These are phyloP conservation scores for Ceratocystis variospora DNA, from an alignment of 2,329 filamentous ascomycete species.

Conservation along the genomic window DNA sequence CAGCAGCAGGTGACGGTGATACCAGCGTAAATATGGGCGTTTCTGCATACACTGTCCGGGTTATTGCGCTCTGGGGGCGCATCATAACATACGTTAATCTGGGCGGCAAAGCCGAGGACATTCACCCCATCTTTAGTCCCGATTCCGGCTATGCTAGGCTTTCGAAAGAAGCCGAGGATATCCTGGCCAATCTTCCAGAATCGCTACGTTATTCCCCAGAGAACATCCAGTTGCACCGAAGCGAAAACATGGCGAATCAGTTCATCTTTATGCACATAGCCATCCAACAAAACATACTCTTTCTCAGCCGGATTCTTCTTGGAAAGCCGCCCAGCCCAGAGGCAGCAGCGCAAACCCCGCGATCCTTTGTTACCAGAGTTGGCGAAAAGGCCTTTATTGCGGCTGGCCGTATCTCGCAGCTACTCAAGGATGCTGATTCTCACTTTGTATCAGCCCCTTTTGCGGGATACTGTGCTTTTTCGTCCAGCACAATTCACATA, in stretches of 20 bases:
- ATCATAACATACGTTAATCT: constrained; percentile 84
- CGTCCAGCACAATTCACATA: constrained; percentile 87
- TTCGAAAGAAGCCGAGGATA: constrained; percentile 54
- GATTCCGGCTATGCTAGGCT: constrained; percentile 65
- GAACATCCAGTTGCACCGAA: constrained; percentile 72
- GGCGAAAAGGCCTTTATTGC: constrained; percentile 66
- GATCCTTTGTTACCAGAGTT: constrained; percentile 62
- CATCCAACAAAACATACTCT: constrained; percentile 77
- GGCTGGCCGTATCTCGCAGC: constrained; percentile 71
- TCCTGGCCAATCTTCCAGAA: constrained; percentile 55
- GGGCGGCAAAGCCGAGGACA: constrained; percentile 68
- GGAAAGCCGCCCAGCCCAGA: constrained; percentile 28
- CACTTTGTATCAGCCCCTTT: constrained; percentile 81
- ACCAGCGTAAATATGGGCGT: constrained; percentile 77
- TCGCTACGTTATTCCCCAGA: constrained; percentile 61
- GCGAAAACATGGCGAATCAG: constrained; percentile 75
- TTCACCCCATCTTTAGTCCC: constrained; percentile 64
- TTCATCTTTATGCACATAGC: constrained; percentile 86
- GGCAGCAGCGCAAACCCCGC: constrained; percentile 45
- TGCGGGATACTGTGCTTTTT: constrained; percentile 85
- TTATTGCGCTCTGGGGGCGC: constrained; percentile 77
- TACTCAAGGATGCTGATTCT: constrained; percentile 63
- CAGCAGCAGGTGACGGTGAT: constrained; percentile 44
- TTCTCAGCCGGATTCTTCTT: constrained; percentile 55
- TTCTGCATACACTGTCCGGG: constrained; percentile 74